Evolutionary conservation across 495 filamentous ascomycete genomes (phyloP).

Genomic region (Daldinia vernicosa): DNA sequence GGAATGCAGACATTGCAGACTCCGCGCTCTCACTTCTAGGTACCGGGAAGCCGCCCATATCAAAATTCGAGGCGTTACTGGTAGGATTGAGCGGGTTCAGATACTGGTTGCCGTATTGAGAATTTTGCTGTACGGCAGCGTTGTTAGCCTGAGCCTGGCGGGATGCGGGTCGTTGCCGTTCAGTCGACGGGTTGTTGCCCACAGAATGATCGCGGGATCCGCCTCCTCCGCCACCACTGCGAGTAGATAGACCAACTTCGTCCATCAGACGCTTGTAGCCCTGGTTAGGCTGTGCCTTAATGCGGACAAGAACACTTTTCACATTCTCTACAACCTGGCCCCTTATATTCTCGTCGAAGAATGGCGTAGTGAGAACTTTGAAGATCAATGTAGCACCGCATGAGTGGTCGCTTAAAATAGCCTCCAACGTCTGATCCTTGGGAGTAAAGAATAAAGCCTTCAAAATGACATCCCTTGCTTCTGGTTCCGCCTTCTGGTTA

Average conservation of each 20-base stretch:
- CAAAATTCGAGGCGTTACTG: constrained; percentile 48
- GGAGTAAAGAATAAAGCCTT: constrained; percentile 94
- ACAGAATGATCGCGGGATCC: constrained; percentile 56
- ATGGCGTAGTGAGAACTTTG: constrained; percentile 97
- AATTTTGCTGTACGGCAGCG: constrained; percentile 53
- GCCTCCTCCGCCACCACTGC: constrained; percentile 54
- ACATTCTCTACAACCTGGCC: constrained; percentile 89
- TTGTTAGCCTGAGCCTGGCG: constrained; percentile 58
- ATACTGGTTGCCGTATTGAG: constrained; percentile 53
- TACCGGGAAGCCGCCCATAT: constrained; percentile 59
- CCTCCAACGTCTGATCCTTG: constrained; percentile 86
- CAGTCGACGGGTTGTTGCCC: constrained; percentile 45
- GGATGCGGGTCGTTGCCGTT: constrained; percentile 64
- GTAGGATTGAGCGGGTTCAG: constrained; percentile 54
- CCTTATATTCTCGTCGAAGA: constrained; percentile 93
- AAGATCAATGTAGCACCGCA: constrained; percentile 97
- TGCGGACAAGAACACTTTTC: constrained; percentile 82
- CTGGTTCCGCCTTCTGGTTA: constrained; percentile 94
- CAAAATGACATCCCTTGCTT: constrained; percentile 90
- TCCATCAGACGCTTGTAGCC: constrained; percentile 99
- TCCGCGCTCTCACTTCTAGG: constrained; percentile 68
- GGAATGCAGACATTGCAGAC: constrained; percentile 61
- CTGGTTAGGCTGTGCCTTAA: constrained; percentile 93
- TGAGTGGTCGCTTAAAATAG: constrained; percentile 88
- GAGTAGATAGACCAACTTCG: constrained; percentile 84